Evolutionary conservation across 805 yeast genomes (phyloP).

Genomic region (Candida oleophila): DNA sequence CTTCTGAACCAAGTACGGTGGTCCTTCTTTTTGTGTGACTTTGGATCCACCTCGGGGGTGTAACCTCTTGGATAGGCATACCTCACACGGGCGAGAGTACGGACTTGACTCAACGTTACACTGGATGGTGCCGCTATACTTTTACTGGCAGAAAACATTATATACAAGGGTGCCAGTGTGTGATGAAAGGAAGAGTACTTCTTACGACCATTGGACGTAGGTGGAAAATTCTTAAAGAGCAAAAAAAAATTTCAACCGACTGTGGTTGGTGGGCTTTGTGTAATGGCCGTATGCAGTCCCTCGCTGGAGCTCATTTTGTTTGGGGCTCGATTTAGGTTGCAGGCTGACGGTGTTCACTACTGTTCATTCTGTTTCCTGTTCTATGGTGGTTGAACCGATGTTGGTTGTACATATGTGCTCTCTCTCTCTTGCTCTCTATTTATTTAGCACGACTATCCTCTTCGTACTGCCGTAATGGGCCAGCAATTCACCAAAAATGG

Average conservation of each 20-base stretch:
- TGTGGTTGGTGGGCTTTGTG: not conserved
- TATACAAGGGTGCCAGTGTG: not conserved
- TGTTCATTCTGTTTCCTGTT: too few species aligned
- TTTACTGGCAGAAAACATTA: constrained; percentile 1
- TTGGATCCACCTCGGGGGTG: constrained; percentile 29
- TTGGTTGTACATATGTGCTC: too few species aligned
- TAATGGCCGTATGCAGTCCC: not conserved
- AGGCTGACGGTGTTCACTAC: not conserved
- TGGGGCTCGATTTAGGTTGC: not conserved
- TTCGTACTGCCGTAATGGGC: too few species aligned
- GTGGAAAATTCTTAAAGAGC: not conserved
- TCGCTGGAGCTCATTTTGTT: not conserved
- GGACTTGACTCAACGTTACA: not conserved
- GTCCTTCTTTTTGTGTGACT: constrained; percentile 35
- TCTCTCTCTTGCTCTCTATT: too few species aligned
- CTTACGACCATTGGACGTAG: not conserved
- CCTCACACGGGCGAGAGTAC: constrained; percentile 1
- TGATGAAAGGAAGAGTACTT: not conserved
- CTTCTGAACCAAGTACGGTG: constrained; percentile 55
- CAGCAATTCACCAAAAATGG: too few species aligned
- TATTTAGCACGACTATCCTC: too few species aligned
- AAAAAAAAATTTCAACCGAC: not conserved
- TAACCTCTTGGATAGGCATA: constrained; percentile 35
- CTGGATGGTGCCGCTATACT: not conserved
- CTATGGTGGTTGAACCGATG: too few species aligned